Evolutionary conservation across 1,139 yeast species (phyloP), one percentile per base, ranked within the genome.

Genomic region (Geotrichum carabidarum): DNA sequence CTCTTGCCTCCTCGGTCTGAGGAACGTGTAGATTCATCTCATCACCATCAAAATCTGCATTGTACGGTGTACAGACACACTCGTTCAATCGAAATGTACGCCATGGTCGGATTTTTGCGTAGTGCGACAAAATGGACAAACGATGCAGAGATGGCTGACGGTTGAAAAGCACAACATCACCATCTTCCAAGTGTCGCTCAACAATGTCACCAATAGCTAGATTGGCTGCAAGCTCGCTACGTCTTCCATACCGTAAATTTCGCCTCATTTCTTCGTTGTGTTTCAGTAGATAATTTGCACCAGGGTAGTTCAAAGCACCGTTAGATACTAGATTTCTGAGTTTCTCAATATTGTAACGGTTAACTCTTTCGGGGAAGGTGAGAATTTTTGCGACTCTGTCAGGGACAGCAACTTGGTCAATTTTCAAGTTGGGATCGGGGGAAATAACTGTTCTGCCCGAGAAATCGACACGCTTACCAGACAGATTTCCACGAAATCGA

Each of bases 21-120:
- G 99, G 99, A 45, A 94, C 99, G 68, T 94, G 99, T 68, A 94
- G 77, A 71, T 94, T 94, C 99, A 94, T 94, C 73, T 94, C 99
- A 73, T 94, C 99, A 71, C 99, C 99, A 72, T 94, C 99, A 68
- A 94, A 94, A 80, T 94, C 99, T 44, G 99, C 99, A 71, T 94
- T 94, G 73, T 93, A 94, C 1, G 99, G 99, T 0, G 99, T 93
- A 76, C 99, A 94, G 14, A 93, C 99, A 85, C 99, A 94, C 72
- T 94, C 99, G 68, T 94, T 94, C 64, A 94, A 79, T 63, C 99
- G 78, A 74, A 94, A 88, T 0, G 99, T 94, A 75, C 99, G 80
- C 99, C 99, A 94, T 0, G 99, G 99, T 64, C 96, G 80, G 64
- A 94, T 84, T 67, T 89, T 91, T 48, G 97, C 99, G 70, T 85